Evolutionary conservation across 2,329 filamentous ascomycete species (phyloP), one percentile per base, ranked within the genome.

Genomic region (Xylogone sp.): DNA sequence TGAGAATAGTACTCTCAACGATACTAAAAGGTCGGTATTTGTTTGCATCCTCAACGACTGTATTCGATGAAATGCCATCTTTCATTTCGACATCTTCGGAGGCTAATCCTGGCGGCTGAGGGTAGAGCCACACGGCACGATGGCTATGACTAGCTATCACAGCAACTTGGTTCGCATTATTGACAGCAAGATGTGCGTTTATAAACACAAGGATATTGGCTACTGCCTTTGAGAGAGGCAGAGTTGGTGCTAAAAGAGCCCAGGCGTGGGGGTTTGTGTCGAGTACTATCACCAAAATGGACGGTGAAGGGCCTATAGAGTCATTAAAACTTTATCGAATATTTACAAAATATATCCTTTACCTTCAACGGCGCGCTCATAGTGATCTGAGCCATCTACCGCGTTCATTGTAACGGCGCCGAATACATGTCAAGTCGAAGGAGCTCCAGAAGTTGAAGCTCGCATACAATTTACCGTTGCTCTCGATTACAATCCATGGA

Each of bases 191-290:
- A 67, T 99, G 95, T 50, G 93, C 90, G 70, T 99, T 97, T 73
- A 97, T 86, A 73, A 97, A 97, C 74, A 99, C 87, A 64, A 97
- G 86, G 57, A 97, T 81, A 71, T 93, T 87, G 55, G 93, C 90
- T 54, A 99, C 77, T 55, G 90, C 90, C 64, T 87, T 86, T 46
- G 88, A 88, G 54, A 99, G 81, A 22, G 93, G 84, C 7, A 97
- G 83, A 27, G 81, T 82, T 51, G 83, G 72, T 54, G 85, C 77
- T 43, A 97, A 81, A 54, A 89, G 78, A 6, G 89, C 84, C 94
- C 94, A 96, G 62, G 94, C 92, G 62, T 92, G 88, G 2, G 94
- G 94, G 68, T 99, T 99, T 21, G 93, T 97, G 74, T 99, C 94
- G 73, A 99, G 81, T 64, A 99, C 79, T 63, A 99, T 86, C 60